Percentiles rank a stretch among this genome's conserved stretches.
Conservation (phyloP, 2,329 filamentous ascomycete species). For the Pseudogymnoascus sp. region DNA sequence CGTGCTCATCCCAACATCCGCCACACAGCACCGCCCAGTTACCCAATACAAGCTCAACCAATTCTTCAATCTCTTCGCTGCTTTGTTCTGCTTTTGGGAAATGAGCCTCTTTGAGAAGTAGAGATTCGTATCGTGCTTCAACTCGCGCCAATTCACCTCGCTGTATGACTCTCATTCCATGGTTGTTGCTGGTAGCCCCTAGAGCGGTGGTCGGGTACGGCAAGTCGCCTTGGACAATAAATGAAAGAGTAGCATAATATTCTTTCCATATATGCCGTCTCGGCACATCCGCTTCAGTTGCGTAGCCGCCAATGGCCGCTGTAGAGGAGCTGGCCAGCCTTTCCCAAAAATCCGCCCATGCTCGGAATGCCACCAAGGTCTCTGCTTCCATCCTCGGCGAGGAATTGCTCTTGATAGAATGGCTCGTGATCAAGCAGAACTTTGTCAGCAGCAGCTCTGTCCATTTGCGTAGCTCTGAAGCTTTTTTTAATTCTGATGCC, state of each 20-base stretch:
- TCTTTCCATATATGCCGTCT: constrained; percentile 71
- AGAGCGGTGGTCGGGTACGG: constrained; percentile 46
- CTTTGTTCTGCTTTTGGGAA: constrained; percentile 80
- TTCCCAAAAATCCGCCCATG: constrained; percentile 67
- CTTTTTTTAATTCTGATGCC: constrained; percentile 44
- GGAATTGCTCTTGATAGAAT: constrained; percentile 46
- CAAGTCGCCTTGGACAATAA: constrained; percentile 61
- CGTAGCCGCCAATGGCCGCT: constrained; percentile 45
- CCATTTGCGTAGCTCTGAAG: constrained; percentile 67
- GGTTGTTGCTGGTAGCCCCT: constrained; percentile 36
- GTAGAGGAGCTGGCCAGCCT: constrained; percentile 33
- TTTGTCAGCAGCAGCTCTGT: constrained; percentile 70
- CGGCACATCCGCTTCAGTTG: constrained; percentile 52
- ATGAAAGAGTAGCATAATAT: constrained; percentile 74
- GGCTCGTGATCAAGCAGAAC: constrained; percentile 61
- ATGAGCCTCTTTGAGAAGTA: constrained; percentile 68
- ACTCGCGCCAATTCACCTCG: constrained; percentile 70
- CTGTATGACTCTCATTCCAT: constrained; percentile 55
- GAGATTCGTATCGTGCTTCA: constrained; percentile 69
- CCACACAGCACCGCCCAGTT: constrained; percentile 85
- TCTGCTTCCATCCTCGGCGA: constrained; percentile 44
- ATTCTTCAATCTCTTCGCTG: constrained; percentile 72
- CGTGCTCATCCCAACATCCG: constrained; percentile 68
- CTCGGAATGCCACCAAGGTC: constrained; percentile 50
- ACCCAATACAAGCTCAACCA: constrained; percentile 67